A percentile compares a stretch with the other conserved stretches of the same genome.
phyloP scores from a whole-genome alignment of 176 grass and related monocot species.

The Hordeum vulgare region DNA sequence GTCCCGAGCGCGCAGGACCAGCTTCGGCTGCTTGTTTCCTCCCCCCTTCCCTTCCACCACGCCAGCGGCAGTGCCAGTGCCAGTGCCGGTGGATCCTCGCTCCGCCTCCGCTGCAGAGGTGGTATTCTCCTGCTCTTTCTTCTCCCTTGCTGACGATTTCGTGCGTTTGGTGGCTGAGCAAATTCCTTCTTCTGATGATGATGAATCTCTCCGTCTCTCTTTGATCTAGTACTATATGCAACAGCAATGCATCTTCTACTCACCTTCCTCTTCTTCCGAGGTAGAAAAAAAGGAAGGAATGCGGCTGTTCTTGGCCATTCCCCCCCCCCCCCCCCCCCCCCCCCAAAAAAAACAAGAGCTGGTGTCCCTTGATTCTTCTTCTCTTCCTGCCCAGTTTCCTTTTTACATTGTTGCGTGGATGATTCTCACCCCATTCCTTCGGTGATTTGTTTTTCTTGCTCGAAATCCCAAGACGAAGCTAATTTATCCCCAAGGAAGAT shows the following conservation, averaged over 20 bases:
- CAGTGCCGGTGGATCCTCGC: neutral
- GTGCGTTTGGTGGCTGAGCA: neutral
- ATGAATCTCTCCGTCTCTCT: neutral
- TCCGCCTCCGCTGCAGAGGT: neutral
- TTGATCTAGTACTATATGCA: neutral
- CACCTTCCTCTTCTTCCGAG: neutral
- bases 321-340: too few species aligned
- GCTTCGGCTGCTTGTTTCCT: constrained; percentile 1
- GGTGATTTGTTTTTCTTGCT: neutral
- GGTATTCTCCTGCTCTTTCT: neutral
- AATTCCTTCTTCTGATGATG: neutral
- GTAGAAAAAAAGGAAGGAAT: neutral
- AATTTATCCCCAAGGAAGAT: neutral
- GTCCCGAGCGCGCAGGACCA: neutral
- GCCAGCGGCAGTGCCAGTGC: neutral
- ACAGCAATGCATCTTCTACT: neutral
- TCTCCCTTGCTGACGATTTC: neutral
- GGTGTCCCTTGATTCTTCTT: neutral
- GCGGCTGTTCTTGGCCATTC: neutral
- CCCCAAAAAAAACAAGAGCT: neutral
- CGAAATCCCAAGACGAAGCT: neutral
- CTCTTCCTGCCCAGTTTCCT: neutral
- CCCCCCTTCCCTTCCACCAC: neutral
- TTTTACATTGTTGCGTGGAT: neutral
- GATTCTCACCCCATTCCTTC: neutral